Base-by-base conservation (phyloP, 495 filamentous ascomycete species). In the Daldinia caldariorum region DNA sequence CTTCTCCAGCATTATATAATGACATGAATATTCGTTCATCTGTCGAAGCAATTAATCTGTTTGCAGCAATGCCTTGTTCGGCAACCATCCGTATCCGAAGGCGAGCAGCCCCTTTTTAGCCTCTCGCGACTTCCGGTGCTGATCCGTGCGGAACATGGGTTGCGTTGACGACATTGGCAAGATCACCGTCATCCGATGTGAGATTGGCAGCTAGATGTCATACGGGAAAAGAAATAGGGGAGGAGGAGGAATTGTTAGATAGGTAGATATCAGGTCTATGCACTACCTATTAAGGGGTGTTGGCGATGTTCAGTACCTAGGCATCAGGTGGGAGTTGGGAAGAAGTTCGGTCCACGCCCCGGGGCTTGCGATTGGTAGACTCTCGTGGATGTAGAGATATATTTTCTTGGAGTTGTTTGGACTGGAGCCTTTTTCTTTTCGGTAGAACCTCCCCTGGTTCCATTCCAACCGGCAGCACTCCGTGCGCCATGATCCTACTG, bases 81-180 rank as follows among this genome's bases (percentile, higher is more conserved):
- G 65, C n/a, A 58, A 29, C 49, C 10, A 13, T 9, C 4, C 10
- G 31, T 55, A 18, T 31, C 10, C 4, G 26, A 38, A 22, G 18
- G 37, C 5, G 5, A 49, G 34, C 9, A 7, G n/a, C 26, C 26
- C 43, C 16, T 29, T n/a, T 60, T 54, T 63, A 63, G 54, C 54
- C 59, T 43, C 54, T 47, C 63, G 32, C 32, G 29, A 63, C 20
- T 62, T 62, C 38, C 22, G 35, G 60, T 14, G 18, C 39, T 31
- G 20, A 64, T 54, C 31, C 32, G 32, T 10, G 5, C 63, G 69
- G 63, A 71, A 18, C 49, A 20, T 57, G 26, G 22, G 18, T 18
- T 65, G 60, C 69, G 60, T 57, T 14, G 69, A 64, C 57, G 26
- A 45, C 56, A 56, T 29, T 32, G 64, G 64, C 39, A 72, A 65